Conservation (phyloP, 1,284 basidiomycete species). For the Tilletiopsis washingtonensis region DNA sequence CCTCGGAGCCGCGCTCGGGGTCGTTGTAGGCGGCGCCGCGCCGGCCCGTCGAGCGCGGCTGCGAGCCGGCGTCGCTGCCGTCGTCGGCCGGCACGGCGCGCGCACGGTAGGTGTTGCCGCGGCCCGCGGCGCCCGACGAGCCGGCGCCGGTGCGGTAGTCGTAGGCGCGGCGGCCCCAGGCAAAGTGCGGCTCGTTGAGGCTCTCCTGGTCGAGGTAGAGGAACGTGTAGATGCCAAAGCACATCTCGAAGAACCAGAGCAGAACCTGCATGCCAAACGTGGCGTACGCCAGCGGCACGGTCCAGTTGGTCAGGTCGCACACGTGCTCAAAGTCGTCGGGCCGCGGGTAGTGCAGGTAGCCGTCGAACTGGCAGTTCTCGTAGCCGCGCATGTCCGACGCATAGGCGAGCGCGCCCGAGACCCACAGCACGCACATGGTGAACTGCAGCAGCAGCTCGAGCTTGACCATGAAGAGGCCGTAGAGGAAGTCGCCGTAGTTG, state of each 20-base stretch:
- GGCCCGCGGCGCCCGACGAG: not conserved
- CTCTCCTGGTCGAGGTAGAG: slow-evolving; percentile 52
- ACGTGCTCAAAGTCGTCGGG: slow-evolving; percentile 45
- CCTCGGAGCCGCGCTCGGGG: slow-evolving; percentile 20
- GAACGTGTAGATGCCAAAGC: slow-evolving; percentile 44
- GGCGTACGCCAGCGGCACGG: slow-evolving; percentile 44
- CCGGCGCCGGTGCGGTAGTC: slow-evolving; percentile 19
- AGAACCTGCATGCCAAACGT: slow-evolving; percentile 46
- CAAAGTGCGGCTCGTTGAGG: slow-evolving; percentile 49
- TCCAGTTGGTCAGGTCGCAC: slow-evolving; percentile 47
- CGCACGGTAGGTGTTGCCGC: slow-evolving; percentile 16
- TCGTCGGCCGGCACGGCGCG: slow-evolving; percentile 12
- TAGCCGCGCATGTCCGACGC: slow-evolving; percentile 44
- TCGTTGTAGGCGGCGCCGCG: slow-evolving; percentile 33
- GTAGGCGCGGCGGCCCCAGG: slow-evolving; percentile 44
- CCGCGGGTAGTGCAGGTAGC: slow-evolving; percentile 48
- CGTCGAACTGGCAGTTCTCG: slow-evolving; percentile 48
- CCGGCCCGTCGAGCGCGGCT: slow-evolving; percentile 9
- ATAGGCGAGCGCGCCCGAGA: slow-evolving; percentile 47
- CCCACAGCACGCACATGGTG: slow-evolving; percentile 45
- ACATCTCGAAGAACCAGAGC: slow-evolving; percentile 34
- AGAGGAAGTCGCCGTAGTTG: slow-evolving; percentile 44
- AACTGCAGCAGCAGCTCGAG: slow-evolving; percentile 46
- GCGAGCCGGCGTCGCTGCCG: slow-evolving; percentile 5
- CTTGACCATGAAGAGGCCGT: slow-evolving; percentile 43